Evolutionary conservation across 2,329 filamentous ascomycete species (phyloP), one percentile per base, ranked within the genome.

Genomic region (Aspergillus japonicus): DNA sequence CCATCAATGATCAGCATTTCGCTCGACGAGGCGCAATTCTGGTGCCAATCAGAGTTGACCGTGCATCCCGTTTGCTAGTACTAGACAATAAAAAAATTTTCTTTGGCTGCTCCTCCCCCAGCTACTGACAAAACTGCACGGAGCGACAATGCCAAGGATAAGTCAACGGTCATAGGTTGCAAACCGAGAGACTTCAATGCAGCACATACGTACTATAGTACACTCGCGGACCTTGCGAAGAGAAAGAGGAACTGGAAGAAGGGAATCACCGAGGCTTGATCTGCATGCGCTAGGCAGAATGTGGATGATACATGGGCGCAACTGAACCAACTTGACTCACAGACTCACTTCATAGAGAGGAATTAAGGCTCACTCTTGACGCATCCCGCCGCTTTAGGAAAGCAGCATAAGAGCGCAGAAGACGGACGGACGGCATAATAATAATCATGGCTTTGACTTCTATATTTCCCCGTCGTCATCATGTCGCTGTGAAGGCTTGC

Each of bases 201-300:
- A 50, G 48, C 26, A 24, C 33, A 53, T 51, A 50, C 44, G 54
- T 54, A 21, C 21, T 21, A 54, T 33, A 35, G 23, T 33, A 47
- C 14, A n/a, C 16, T 19, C 6, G 16, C 14, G 39, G 39, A 42
- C 14, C 14, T n/a, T 16, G 39, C 33, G 33, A 57, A 44, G 16
- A 26, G 16, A 24, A 26, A 24, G 14, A 48, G 26, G 54, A 50
- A 60, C 39, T 29, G 49, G 50, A 47, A 54, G 31, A 26, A 33
- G 35, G 50, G 50, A 61, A 61, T 21, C 59, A 59, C 56, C 52
- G 59, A 61, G 50, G 33, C 51, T 52, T 60, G 62, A 64, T 64
- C 62, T 52, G 59, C 62, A 62, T 60, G 60, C 57, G 56, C 55
- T 55, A 57, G 54, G 49, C 33, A 62, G 49, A 60, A 64, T 58